Evolutionary conservation across 2,329 filamentous ascomycete species (phyloP).

Genomic region (Clarireedia hainanense): DNA sequence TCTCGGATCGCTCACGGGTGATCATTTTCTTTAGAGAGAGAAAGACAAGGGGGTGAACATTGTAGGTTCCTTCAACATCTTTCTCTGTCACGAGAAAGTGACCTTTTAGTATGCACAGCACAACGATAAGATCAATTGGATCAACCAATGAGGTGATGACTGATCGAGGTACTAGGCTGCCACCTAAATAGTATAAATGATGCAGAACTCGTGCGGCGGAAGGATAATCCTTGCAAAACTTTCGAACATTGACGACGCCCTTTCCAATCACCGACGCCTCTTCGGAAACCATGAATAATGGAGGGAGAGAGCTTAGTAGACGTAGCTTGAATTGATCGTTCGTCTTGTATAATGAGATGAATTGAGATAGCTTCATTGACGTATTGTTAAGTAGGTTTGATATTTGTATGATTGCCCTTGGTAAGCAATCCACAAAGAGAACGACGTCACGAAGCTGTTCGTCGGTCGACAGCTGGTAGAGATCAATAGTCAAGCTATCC

Average conservation of each 20-base stretch:
- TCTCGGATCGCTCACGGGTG: conserved; percentile 4
- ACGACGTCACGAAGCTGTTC: conserved; percentile 16
- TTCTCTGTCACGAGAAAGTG: conserved; percentile 14
- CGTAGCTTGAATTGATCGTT: conserved; percentile 20
- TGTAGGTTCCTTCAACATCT: conserved; percentile 17
- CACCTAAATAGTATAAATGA: conserved; percentile 21
- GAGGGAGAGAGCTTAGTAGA: conserved; percentile 17
- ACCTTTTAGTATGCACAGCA: conserved; percentile 17
- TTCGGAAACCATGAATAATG: conserved; percentile 13
- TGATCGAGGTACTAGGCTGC: conserved; percentile 15
- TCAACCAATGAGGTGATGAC: conserved; percentile 17
- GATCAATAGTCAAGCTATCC: conserved; percentile 7
- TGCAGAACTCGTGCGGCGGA: conserved; percentile 14
- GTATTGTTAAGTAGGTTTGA: conserved; percentile 18
- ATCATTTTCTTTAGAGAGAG: conserved; percentile 17
- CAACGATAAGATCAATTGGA: conserved; percentile 20
- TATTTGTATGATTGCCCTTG: conserved; percentile 20
- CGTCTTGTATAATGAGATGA: conserved; percentile 17
- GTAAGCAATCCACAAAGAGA: conserved; percentile 14
- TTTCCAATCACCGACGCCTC: conserved; percentile 17
- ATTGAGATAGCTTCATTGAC: conserved; percentile 22
- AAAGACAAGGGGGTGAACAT: conserved; percentile 20
- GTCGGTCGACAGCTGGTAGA: conserved; percentile 13
- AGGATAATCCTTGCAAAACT: conserved; percentile 15
- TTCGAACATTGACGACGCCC: conserved; percentile 16